These are phyloP conservation scores for Neurospora sp. DNA, from an alignment of 495 filamentous ascomycete genomes.

Conservation along the genomic window DNA sequence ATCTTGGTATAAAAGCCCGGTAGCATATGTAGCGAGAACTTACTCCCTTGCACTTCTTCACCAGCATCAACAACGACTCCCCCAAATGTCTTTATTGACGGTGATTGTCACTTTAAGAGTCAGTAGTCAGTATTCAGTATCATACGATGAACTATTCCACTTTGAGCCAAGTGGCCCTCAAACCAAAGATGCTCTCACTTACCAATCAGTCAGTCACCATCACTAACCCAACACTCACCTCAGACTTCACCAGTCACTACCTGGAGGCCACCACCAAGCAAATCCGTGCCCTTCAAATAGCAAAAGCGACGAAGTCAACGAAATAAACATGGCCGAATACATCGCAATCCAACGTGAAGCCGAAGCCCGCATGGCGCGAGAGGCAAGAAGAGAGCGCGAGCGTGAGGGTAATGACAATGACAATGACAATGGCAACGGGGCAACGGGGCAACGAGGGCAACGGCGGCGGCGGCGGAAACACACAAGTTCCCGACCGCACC, in stretches of 20 bases:
- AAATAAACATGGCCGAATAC: background rate
- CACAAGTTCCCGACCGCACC: background rate
- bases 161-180: background rate
- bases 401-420: background rate
- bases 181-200: background rate
- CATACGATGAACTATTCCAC: background rate
- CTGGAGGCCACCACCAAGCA: background rate
- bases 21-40: background rate
- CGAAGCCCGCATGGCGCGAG: background rate
- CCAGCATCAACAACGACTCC: background rate
- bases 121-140: background rate
- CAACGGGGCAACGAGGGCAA: too few relatives aligned
- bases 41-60: background rate
- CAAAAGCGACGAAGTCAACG: too few relatives aligned
- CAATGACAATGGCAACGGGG: background rate
- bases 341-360: background rate
- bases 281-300: too few relatives aligned
- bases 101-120: background rate
- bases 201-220: background rate
- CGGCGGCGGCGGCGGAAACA: background rate
- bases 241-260: background rate
- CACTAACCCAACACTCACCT: background rate
- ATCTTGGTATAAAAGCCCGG: background rate
- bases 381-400: background rate
- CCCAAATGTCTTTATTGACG: background rate